phyloP scores from a whole-genome alignment of 306 rosid genomes.

The Albizia julibrissin region DNA sequence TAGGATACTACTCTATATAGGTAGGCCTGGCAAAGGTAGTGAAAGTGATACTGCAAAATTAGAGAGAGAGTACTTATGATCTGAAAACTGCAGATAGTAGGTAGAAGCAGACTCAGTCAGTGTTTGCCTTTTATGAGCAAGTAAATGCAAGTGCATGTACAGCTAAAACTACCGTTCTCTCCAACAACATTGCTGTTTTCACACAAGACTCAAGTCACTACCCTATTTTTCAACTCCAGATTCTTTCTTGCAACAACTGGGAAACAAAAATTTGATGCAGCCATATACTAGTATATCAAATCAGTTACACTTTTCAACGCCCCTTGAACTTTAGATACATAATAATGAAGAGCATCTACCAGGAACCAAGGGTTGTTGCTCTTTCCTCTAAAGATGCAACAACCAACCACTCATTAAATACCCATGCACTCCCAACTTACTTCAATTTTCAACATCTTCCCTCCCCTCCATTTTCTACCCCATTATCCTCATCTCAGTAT shows the following conservation, averaged over 20 bases:
- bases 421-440: not conserved
- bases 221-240: slow-evolving; percentile 29
- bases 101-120: slow-evolving; percentile 10
- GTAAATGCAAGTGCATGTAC: slow-evolving; percentile 32
- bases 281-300: not conserved
- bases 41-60: not conserved
- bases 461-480: not conserved
- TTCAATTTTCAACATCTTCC: not conserved
- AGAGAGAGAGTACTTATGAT: not conserved
- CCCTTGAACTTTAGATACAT: not conserved
- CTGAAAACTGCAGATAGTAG: slow-evolving; percentile 27
- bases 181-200: no score
- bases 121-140: slow-evolving; percentile 31
- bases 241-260: slow-evolving; percentile 10
- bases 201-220: not conserved
- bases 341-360: not conserved
- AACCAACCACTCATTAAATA: not conserved
- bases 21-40: not conserved
- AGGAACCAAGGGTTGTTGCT: not conserved
- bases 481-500: not conserved
- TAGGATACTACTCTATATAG: not conserved
- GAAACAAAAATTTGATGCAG: not conserved
- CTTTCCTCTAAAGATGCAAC: not conserved
- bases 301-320: not conserved
- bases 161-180: not conserved